Evolutionary conservation across 1,284 basidiomycete genomes (phyloP).

Genomic region (Fomitiporia mediterranea): DNA sequence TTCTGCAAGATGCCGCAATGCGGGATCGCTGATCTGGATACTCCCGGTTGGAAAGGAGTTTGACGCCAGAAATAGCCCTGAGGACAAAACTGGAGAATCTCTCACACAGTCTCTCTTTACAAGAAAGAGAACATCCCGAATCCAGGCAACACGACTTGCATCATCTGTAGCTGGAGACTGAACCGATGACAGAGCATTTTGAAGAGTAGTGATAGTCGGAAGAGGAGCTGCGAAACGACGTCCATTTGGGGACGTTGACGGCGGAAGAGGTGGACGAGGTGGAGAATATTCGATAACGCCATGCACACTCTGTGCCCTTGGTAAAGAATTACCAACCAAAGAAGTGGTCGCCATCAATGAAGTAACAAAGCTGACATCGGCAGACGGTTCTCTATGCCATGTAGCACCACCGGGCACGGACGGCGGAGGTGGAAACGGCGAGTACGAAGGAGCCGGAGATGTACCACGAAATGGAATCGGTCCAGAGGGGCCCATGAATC

Average conservation of each 20-base stretch:
- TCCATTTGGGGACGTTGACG: conserved; percentile 22
- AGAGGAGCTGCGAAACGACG: conserved; percentile 61
- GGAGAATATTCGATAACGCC: conserved; percentile 9
- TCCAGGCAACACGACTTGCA: conserved; percentile 66
- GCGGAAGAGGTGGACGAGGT: conserved; percentile 27
- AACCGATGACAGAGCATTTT: conserved; percentile 40
- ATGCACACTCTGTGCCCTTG: background rate
- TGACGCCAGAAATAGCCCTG: background rate
- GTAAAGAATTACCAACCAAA: background rate
- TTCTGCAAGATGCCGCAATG: conserved; percentile 57
- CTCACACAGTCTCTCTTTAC: conserved; percentile 52
- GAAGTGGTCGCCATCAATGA: conserved; percentile 5
- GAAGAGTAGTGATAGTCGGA: conserved; percentile 51
- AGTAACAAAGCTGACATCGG: conserved; percentile 24
- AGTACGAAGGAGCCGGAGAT: conserved; percentile 24
- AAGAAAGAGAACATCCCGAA: conserved; percentile 73
- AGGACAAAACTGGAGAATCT: conserved; percentile 29
- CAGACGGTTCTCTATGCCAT: conserved; percentile 21
- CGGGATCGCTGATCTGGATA: conserved; percentile 54
- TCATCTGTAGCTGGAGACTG: conserved; percentile 53
- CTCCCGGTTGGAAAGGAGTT: conserved; percentile 38
- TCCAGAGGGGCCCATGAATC: conserved; percentile 21
- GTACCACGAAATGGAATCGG: conserved; percentile 10
- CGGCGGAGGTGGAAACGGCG: conserved; percentile 22
- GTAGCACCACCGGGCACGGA: conserved; percentile 20